Evolutionary conservation across 2,329 filamentous ascomycete species (phyloP).

Genomic region (Aspergillus tanneri): DNA sequence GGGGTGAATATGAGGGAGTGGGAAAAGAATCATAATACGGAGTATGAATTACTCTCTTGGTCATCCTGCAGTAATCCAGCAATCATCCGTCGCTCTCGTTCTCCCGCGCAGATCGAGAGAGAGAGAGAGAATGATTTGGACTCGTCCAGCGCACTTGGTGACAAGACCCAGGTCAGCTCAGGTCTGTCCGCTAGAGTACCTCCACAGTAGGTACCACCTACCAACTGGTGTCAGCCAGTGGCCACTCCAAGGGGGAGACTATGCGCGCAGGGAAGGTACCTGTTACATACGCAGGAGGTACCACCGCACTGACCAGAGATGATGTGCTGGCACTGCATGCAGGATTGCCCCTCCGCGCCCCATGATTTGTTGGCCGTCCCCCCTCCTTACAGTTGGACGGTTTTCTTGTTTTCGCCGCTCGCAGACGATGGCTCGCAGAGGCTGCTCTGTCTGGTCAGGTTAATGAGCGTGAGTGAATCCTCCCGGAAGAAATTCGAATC

Average conservation of each 20-base stretch:
- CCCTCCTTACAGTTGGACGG: constrained; percentile 27
- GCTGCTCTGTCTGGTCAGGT: too few species aligned
- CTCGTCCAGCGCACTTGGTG: neutral
- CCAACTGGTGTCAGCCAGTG: neutral
- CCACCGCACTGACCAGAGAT: neutral
- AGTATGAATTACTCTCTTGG: too few species aligned
- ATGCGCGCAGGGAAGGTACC: too few species aligned
- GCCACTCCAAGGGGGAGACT: too few species aligned
- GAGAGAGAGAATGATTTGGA: constrained; percentile 6
- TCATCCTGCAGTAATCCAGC: too few species aligned
- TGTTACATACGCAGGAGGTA: neutral
- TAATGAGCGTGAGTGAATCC: too few species aligned
- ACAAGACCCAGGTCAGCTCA: neutral
- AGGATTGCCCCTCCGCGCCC: constrained; percentile 26
- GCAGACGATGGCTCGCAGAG: too few species aligned
- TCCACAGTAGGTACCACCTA: neutral
- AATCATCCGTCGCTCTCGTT: neutral
- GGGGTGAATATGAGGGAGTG: too few species aligned
- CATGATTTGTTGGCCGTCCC: constrained; percentile 31
- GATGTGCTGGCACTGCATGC: constrained; percentile 35
- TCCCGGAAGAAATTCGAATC: too few species aligned
- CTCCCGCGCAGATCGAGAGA: neutral
- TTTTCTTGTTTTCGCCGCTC: constrained; percentile 2
- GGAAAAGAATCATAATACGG: too few species aligned
- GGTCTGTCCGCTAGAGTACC: constrained; percentile 3